Percentiles rank a stretch among this genome's conserved stretches.
phyloP scores from a whole-genome alignment of 208 protist species.

The Leishmania turanica region DNA sequence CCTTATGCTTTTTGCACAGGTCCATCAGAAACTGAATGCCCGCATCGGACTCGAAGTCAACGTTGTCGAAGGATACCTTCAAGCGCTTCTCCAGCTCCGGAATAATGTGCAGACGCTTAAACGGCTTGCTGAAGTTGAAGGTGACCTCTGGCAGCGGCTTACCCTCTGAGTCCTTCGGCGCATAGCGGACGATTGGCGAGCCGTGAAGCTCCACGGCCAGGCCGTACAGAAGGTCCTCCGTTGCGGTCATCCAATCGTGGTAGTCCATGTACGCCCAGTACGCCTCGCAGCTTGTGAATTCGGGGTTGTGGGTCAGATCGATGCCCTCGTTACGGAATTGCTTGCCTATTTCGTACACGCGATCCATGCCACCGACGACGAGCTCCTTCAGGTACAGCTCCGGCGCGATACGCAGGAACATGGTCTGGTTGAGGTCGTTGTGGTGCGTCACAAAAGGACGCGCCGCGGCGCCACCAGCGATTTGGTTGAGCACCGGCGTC shows the following conservation, averaged over 20 bases:
- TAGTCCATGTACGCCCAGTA: slow-evolving; percentile 99
- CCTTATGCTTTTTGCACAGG: slow-evolving; percentile 90
- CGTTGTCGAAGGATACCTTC: slow-evolving; percentile 81
- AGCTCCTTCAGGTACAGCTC: slow-evolving; percentile 99
- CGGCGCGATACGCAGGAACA: slow-evolving; percentile 99
- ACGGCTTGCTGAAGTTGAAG: slow-evolving; percentile 99
- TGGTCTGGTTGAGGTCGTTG: slow-evolving; percentile 98
- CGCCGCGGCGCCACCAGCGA: slow-evolving; percentile 99
- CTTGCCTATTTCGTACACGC: slow-evolving; percentile 99
- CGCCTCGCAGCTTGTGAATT: slow-evolving; percentile 99
- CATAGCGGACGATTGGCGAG: slow-evolving; percentile 94
- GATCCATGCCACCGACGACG: slow-evolving; percentile 99
- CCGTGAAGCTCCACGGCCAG: slow-evolving; percentile 97
- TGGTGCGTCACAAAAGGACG: slow-evolving; percentile 99
- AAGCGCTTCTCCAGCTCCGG: slow-evolving; percentile 94
- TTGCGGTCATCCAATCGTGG: slow-evolving; percentile 98
- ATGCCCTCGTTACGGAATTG: slow-evolving; percentile 99
- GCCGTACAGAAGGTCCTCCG: slow-evolving; percentile 95
- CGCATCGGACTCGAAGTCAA: slow-evolving; percentile 77
- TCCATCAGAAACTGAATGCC: slow-evolving; percentile 89
- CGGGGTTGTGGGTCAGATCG: slow-evolving; percentile 99
- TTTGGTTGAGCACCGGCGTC: slow-evolving; percentile 99
- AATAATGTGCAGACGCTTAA: slow-evolving; percentile 97
- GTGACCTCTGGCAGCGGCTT: slow-evolving; percentile 74
- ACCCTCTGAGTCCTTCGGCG: slow-evolving; percentile 90